Conservation (phyloP, 2,329 filamentous ascomycete genomes). For the Fusarium mexicanum region DNA sequence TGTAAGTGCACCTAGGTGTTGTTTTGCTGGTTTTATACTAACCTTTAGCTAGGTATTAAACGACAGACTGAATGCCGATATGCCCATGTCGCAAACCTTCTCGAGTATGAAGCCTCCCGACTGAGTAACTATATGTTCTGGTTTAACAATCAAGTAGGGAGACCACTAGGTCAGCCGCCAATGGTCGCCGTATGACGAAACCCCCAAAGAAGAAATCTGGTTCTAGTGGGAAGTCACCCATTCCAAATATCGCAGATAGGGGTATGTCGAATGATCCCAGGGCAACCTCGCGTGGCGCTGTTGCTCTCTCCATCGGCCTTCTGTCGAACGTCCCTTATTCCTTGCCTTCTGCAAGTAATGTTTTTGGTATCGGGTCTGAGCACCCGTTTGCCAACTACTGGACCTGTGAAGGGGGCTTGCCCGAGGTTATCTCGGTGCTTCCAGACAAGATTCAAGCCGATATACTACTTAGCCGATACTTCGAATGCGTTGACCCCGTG, state of each 20-base stretch:
- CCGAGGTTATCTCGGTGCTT: constrained; percentile 78
- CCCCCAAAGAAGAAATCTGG: constrained; percentile 64
- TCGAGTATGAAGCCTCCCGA: constrained; percentile 67
- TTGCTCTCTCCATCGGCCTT: constrained; percentile 67
- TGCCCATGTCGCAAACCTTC: constrained; percentile 78
- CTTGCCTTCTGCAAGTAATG: constrained; percentile 75
- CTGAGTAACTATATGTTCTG: neutral
- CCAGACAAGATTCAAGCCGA: constrained; percentile 81
- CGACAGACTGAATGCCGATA: constrained; percentile 80
- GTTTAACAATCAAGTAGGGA: constrained; percentile 55
- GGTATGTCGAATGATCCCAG: constrained; percentile 58
- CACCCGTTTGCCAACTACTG: constrained; percentile 87
- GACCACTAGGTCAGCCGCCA: constrained; percentile 63
- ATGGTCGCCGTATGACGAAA: constrained; percentile 65
- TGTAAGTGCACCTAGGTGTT: constrained; percentile 56
- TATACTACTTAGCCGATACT: constrained; percentile 71
- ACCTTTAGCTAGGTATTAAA: constrained; percentile 70
- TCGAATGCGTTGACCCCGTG: constrained; percentile 79
- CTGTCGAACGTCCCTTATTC: constrained; percentile 80
- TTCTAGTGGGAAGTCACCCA: constrained; percentile 50
- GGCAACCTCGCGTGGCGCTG: constrained; percentile 58
- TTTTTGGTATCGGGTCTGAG: constrained; percentile 82
- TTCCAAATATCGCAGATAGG: constrained; percentile 67
- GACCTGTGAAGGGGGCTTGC: constrained; percentile 79
- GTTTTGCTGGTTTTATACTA: neutral